Evolutionary conservation across 257 asterid species (phyloP).

Genomic region (Capsicum baccatum): DNA sequence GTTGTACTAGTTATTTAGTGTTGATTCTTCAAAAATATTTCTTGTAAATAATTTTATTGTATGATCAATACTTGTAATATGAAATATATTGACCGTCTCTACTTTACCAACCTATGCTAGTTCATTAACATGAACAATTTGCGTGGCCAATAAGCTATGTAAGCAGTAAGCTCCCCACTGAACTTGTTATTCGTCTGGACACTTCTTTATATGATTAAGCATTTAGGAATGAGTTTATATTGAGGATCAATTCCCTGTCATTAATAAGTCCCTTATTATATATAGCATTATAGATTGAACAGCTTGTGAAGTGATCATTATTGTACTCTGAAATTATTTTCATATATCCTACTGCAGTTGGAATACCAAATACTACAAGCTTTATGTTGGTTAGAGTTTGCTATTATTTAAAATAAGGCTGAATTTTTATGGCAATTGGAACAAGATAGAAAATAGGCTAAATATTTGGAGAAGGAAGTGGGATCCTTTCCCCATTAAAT

Average conservation of each 20-base stretch:
- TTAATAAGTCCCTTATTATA: background rate
- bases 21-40: slow-evolving; percentile 4
- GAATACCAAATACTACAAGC: no score
- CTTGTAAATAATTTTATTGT: background rate
- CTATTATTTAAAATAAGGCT: no score
- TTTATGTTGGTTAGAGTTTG: no score
- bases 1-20: background rate
- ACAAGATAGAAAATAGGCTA: no score
- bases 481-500: no score
- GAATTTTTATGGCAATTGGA: no score
- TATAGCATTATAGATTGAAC: background rate
- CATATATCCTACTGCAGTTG: no score
- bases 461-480: no score
- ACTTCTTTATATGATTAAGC: no score
- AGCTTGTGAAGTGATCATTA: background rate
- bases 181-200: no score
- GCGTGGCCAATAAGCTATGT: background rate
- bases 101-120: background rate
- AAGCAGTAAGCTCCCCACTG: background rate
- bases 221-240: background rate
- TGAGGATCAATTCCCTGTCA: no score
- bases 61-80: background rate
- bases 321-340: no score
- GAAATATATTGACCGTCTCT: background rate
- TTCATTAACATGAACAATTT: background rate